A percentile compares a stretch with the other conserved stretches of the same genome.
These are phyloP conservation scores for Pistacia atlantica DNA, from an alignment of 345 rosid species.

Conservation along the genomic window DNA sequence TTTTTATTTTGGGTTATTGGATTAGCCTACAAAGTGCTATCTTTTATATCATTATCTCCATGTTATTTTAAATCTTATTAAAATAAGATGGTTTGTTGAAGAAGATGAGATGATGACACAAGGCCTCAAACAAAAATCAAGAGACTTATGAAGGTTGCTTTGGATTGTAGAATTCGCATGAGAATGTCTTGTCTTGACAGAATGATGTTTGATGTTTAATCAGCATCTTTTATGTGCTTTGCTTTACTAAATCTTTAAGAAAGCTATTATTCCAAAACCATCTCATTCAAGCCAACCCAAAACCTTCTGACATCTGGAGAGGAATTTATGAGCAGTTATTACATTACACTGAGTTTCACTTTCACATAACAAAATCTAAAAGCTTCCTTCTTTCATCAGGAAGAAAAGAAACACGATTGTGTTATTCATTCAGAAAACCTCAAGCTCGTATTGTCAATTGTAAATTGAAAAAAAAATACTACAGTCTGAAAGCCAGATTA, in stretches of 20 bases:
- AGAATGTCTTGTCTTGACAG: background rate
- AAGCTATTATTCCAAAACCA: background rate
- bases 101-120: background rate
- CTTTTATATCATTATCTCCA: background rate
- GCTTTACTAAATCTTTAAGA: conserved; percentile 9
- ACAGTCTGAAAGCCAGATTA: background rate
- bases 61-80: no score
- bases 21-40: background rate
- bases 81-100: background rate
- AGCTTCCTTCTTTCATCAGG: no score
- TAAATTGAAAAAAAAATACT: background rate
- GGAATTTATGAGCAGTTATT: no score
- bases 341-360: no score
- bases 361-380: no score
- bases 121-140: background rate
- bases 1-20: background rate
- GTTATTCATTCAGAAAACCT: background rate
- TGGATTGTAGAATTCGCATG: background rate
- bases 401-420: background rate
- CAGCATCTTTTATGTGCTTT: background rate
- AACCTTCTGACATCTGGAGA: background rate
- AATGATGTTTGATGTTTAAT: background rate
- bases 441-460: background rate
- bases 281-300: background rate
- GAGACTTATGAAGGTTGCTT: background rate